A percentile compares a stretch with the other conserved stretches of the same genome.
These are phyloP conservation scores for Elaphomyces granulatus DNA, from an alignment of 495 filamentous ascomycete species.

Conservation along the genomic window DNA sequence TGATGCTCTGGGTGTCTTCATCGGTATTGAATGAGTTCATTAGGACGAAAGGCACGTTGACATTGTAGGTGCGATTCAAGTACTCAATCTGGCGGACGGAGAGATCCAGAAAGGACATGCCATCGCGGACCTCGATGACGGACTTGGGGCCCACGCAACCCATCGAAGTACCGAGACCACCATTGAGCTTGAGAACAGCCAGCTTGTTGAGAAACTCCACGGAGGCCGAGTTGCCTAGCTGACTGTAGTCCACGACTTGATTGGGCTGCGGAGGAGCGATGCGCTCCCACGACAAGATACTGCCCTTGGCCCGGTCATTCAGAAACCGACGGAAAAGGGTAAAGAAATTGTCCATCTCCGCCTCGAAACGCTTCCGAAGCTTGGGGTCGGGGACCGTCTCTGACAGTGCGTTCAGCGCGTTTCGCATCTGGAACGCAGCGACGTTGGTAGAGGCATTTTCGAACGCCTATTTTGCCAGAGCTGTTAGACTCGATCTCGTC, in stretches of 20 bases:
- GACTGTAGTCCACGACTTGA: conserved; percentile 88
- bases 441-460: conserved; percentile 98
- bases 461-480: conserved; percentile 95
- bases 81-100: conserved; percentile 98
- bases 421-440: conserved; percentile 97
- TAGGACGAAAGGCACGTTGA: conserved; percentile 96
- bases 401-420: conserved; percentile 80
- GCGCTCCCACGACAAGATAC: conserved; percentile 85
- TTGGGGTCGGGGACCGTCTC: conserved; percentile 73
- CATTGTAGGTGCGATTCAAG: conserved; percentile 93
- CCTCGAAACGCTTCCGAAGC: conserved; percentile 88
- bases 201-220: conserved; percentile 94
- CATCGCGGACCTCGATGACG: conserved; percentile 98
- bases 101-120: conserved; percentile 99
- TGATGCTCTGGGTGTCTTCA: conserved; percentile 94
- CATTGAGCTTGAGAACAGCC: conserved; percentile 97
- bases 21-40: conserved; percentile 99
- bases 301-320: conserved; percentile 98
- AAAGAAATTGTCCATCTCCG: conserved; percentile 99
- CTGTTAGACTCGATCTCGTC: too few relatives aligned
- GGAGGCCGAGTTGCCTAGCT: conserved; percentile 70
- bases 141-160: conserved; percentile 99
- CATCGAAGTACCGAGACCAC: conserved; percentile 99
- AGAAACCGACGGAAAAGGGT: conserved; percentile 94
- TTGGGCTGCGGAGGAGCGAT: conserved; percentile 82